Evolutionary conservation across 768 basidiomycete species (phyloP).

Genomic region (Daedaleopsis nitida): DNA sequence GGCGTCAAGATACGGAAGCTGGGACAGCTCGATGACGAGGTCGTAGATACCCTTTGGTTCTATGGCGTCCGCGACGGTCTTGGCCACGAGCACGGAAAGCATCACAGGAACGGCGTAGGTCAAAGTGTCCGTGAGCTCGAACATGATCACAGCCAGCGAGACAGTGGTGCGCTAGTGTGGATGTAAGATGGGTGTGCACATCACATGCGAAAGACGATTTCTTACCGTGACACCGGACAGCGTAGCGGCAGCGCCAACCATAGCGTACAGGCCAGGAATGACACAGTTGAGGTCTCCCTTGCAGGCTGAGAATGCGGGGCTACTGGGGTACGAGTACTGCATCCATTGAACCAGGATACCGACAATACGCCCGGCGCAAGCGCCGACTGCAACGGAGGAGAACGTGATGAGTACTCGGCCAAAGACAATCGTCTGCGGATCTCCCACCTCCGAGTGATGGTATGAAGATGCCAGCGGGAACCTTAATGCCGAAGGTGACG

Average conservation of each 20-base stretch:
- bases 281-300: conserved; percentile 70
- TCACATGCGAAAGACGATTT: conserved; percentile 1
- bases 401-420: too few species aligned
- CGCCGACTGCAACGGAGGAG: conserved; percentile 58
- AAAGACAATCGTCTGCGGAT: neutral
- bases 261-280: conserved; percentile 89
- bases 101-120: conserved; percentile 92
- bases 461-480: conserved; percentile 95
- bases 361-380: conserved; percentile 86
- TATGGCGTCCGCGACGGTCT: conserved; percentile 85
- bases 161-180: conserved; percentile 75
- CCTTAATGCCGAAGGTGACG: conserved; percentile 90
- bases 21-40: conserved; percentile 84
- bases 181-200: conserved; percentile 9
- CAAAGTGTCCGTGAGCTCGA: conserved; percentile 91
- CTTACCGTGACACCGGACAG: conserved; percentile 94
- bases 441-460: conserved; percentile 71
- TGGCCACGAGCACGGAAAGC: conserved; percentile 85
- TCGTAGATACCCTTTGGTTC: conserved; percentile 97
- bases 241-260: conserved; percentile 94
- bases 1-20: conserved; percentile 90
- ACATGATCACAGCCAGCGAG: conserved; percentile 94
- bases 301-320: conserved; percentile 67
- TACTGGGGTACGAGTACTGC: conserved; percentile 62
- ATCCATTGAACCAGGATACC: conserved; percentile 82